Evolutionary conservation across 169 alveolate species (phyloP).

Genomic region (Babesia microti): DNA sequence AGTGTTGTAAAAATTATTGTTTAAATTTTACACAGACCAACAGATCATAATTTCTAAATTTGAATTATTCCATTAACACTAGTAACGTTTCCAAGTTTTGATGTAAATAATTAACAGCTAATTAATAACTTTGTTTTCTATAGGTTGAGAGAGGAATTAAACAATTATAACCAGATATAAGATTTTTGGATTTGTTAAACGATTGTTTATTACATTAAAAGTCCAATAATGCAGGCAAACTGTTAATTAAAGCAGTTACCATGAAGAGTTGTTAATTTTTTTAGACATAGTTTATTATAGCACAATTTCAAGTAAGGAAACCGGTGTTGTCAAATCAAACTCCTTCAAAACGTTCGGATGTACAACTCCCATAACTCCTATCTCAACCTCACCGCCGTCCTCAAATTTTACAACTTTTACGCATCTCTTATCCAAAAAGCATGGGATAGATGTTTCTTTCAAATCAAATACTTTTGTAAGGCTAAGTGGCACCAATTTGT

Average conservation of each 20-base stretch:
- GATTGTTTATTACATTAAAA: too few relatives aligned
- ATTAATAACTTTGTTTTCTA: too few relatives aligned
- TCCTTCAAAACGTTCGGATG: slow-evolving; percentile 86
- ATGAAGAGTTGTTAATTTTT: neutral
- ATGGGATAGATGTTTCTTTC: slow-evolving; percentile 43
- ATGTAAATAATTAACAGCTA: too few relatives aligned
- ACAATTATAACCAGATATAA: too few relatives aligned
- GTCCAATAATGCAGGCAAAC: too few relatives aligned
- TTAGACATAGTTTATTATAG: slow-evolving; percentile 22
- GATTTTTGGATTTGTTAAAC: too few relatives aligned
- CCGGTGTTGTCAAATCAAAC: slow-evolving; percentile 77
- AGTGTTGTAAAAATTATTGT: too few relatives aligned
- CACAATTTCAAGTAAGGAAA: slow-evolving; percentile 68
- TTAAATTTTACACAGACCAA: too few relatives aligned
- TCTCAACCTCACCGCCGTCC: slow-evolving; percentile 15
- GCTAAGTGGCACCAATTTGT: slow-evolving; percentile 46
- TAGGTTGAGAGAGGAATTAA: too few relatives aligned
- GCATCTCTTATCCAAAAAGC: slow-evolving; percentile 71
- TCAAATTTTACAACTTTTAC: slow-evolving; percentile 38
- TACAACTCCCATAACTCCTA: slow-evolving; percentile 84
- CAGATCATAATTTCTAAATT: too few relatives aligned
- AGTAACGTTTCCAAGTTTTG: too few relatives aligned
- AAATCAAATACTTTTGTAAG: slow-evolving; percentile 27
- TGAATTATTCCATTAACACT: too few relatives aligned
- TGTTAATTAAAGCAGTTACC: neutral